These are phyloP conservation scores for Nemophila menziesii DNA, from an alignment of 257 asterid species.

Conservation along the genomic window DNA sequence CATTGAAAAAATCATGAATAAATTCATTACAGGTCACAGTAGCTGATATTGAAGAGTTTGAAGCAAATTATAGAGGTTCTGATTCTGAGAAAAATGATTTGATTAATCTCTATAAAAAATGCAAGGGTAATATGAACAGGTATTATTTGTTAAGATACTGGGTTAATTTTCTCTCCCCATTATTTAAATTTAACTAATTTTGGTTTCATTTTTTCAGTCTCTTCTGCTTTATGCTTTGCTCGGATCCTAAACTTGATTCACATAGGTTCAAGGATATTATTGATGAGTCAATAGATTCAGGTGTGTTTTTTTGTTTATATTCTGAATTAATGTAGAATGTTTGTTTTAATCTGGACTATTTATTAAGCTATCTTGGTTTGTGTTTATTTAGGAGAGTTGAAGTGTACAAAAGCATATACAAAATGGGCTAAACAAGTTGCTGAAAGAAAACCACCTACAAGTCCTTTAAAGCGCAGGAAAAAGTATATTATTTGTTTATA, in stretches of 20 bases:
- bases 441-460: conserved; percentile 79
- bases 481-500: conserved; percentile 36
- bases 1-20: background rate
- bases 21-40: conserved; percentile 47
- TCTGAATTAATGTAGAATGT: background rate
- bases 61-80: conserved; percentile 86
- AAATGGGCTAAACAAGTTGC: conserved; percentile 85
- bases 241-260: conserved; percentile 71
- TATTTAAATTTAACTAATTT: conserved; percentile 3
- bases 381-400: conserved; percentile 43
- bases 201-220: conserved; percentile 35
- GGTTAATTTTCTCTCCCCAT: background rate
- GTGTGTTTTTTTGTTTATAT: conserved; percentile 19
- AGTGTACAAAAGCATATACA: conserved; percentile 57
- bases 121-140: conserved; percentile 87
- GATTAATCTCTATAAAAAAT: conserved; percentile 55
- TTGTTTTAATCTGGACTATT: background rate
- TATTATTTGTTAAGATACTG: conserved; percentile 16
- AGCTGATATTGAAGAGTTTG: conserved; percentile 88
- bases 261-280: conserved; percentile 88
- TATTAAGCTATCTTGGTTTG: background rate
- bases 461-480: conserved; percentile 49
- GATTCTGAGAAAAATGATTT: conserved; percentile 70
- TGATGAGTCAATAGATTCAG: conserved; percentile 68
- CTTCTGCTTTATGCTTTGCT: conserved; percentile 91